phyloP scores from a whole-genome alignment of 306 rosid genomes.

The Sechiopsis laciniata region DNA sequence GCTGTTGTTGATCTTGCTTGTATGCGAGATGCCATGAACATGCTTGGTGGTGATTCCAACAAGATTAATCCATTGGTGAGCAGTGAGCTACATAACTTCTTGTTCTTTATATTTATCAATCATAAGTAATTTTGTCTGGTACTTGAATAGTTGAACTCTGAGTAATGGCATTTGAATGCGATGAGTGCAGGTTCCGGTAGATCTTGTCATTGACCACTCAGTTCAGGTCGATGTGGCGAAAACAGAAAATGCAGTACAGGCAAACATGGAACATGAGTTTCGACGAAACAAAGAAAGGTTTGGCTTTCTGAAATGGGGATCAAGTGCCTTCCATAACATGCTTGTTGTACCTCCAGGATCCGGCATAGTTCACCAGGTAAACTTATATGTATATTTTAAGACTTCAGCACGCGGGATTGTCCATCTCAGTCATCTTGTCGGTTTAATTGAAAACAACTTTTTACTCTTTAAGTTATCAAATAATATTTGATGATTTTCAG shows the following conservation, averaged over 20 bases:
- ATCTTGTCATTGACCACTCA: slow-evolving; percentile 97
- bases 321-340: slow-evolving; percentile 82
- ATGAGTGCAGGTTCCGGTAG: slow-evolving; percentile 73
- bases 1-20: slow-evolving; percentile 98
- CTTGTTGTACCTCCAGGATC: slow-evolving; percentile 97
- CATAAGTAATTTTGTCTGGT: background rate
- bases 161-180: background rate
- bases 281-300: slow-evolving; percentile 76
- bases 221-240: slow-evolving; percentile 96
- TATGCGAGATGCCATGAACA: slow-evolving; percentile 97
- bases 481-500: slow-evolving; percentile 39
- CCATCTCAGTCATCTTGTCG: slow-evolving; percentile 22
- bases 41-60: slow-evolving; percentile 81
- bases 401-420: slow-evolving; percentile 75
- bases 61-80: slow-evolving; percentile 92
- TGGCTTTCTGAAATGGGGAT: slow-evolving; percentile 96
- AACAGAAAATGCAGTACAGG: slow-evolving; percentile 87
- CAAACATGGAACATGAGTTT: slow-evolving; percentile 86
- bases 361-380: slow-evolving; percentile 94
- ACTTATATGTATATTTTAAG: background rate
- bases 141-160: background rate
- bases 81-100: background rate
- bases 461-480: background rate
- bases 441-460: background rate
- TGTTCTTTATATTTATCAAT: background rate